These are phyloP conservation scores for Eucalyptus tenuipes DNA, from an alignment of 345 rosid genomes.

Conservation along the genomic window DNA sequence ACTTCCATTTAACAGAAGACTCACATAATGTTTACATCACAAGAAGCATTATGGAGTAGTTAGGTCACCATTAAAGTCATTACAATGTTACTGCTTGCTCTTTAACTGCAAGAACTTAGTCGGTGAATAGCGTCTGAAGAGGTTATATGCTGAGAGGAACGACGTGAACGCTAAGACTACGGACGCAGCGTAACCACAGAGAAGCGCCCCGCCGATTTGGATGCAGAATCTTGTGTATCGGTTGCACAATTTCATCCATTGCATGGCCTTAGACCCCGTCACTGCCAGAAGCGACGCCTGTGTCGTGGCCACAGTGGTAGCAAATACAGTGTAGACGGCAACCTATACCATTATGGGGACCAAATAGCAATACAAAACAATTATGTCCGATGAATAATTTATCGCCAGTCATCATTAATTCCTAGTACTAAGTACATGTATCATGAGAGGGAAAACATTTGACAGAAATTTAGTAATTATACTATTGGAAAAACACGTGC, in stretches of 20 bases:
- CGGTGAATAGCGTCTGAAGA: slow-evolving; percentile 62
- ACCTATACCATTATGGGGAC: slow-evolving; percentile 8
- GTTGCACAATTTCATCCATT: slow-evolving; percentile 70
- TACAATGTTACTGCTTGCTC: neutral
- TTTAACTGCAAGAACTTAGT: slow-evolving; percentile 26
- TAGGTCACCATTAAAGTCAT: neutral
- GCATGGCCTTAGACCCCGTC: slow-evolving; percentile 32
- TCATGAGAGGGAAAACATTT: neutral
- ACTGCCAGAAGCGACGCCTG: slow-evolving; percentile 31
- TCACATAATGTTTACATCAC: neutral
- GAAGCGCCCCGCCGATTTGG: slow-evolving; percentile 43
- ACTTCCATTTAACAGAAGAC: neutral
- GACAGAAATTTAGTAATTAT: neutral
- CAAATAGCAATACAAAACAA: neutral
- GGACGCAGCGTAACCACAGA: slow-evolving; percentile 17
- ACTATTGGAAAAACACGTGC: neutral
- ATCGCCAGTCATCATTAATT: neutral
- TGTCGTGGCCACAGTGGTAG: slow-evolving; percentile 19
- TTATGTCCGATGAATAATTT: neutral
- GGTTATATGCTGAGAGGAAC: slow-evolving; percentile 43
- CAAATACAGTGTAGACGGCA: slow-evolving; percentile 37
- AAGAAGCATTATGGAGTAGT: neutral
- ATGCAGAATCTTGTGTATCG: slow-evolving; percentile 54
- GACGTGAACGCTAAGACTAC: slow-evolving; percentile 21
- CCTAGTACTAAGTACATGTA: neutral